Evolutionary conservation across 2,329 filamentous ascomycete genomes (phyloP), one percentile per base, ranked within the genome.

Genomic region (Bipolaris victoriae): DNA sequence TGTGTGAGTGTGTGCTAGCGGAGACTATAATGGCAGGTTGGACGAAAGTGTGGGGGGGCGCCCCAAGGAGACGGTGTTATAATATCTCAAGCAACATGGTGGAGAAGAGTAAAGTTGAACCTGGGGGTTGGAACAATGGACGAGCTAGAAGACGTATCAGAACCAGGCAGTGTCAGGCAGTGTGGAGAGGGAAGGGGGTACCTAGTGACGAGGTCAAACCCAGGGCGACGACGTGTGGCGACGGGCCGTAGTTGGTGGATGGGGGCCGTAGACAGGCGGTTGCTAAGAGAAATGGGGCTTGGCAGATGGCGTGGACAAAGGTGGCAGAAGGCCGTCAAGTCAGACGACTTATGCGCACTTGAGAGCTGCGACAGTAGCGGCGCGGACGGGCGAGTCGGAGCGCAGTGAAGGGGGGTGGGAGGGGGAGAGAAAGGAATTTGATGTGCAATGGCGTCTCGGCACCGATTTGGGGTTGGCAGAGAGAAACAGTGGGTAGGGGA

Each of bases 41-140:
- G 57, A 40, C 53, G 49, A 47, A 57, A 65, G 60, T 62, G 61
- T 60, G 61, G 68, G 37, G 37, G 70, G 26, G 26, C 9, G 69
- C 72, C 74, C 74, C 73, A 67, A 69, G 47, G 72, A 75, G 73
- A 70, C 57, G 60, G 51, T 62, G 73, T 69, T 76, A 76, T 76
- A 72, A 76, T 71, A 73, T 73, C 50, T 62, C 65, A 50, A 70
- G 57, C 54, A 72, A 69, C 75, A 77, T 77, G 57, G 53, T 70
- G 71, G 56, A 65, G 58, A 56, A 51, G 57, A 61, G 56, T 54
- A 62, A 54, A 48, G 65, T 68, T 65, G 71, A 73, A 70, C 68
- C 66, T 65, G 63, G 68, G 63, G 57, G 68, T 65, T 64, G 67
- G 67, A 60, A 55, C 51, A 57, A 63, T 56, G 55, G 64, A 62